phyloP scores from a whole-genome alignment of 352 stramenopile species.

The Phytopythium montanum region DNA sequence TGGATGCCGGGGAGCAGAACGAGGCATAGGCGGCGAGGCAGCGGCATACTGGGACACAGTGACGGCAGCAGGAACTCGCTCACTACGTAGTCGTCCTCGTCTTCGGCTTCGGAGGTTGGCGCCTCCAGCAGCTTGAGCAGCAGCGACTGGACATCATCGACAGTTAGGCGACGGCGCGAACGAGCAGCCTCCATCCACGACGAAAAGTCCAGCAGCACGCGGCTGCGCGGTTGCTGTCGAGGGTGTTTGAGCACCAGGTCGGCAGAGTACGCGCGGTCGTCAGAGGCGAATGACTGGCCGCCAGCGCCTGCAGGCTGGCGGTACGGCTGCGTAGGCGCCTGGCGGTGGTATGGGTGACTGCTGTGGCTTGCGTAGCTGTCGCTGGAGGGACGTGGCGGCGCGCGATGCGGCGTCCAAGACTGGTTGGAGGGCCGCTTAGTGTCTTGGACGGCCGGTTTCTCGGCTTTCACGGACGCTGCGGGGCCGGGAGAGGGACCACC shows the following conservation, averaged over 20 bases:
- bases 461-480: constrained; percentile 8
- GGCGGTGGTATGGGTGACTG: constrained; percentile 11
- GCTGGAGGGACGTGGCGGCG: constrained; percentile 11
- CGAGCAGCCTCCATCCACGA: constrained; percentile 58
- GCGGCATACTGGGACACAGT: constrained; percentile 31
- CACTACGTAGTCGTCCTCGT: constrained; percentile 39
- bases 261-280: constrained; percentile 46
- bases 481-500: not conserved
- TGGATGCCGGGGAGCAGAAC: constrained; percentile 69
- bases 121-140: constrained; percentile 43
- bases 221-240: constrained; percentile 50
- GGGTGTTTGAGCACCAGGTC: constrained; percentile 68
- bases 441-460: not conserved
- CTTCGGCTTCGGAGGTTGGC: constrained; percentile 35
- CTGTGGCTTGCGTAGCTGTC: not conserved
- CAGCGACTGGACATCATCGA: constrained; percentile 62
- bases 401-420: constrained; percentile 7
- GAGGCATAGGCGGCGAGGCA: constrained; percentile 69
- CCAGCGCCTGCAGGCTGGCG: constrained; percentile 7
- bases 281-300: constrained; percentile 15
- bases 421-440: not conserved
- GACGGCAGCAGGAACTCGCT: constrained; percentile 60
- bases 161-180: constrained; percentile 39
- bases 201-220: constrained; percentile 71
- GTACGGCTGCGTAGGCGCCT: constrained; percentile 12